phyloP scores from a whole-genome alignment of 2,329 filamentous ascomycete species.

The Fulvia fulva region DNA sequence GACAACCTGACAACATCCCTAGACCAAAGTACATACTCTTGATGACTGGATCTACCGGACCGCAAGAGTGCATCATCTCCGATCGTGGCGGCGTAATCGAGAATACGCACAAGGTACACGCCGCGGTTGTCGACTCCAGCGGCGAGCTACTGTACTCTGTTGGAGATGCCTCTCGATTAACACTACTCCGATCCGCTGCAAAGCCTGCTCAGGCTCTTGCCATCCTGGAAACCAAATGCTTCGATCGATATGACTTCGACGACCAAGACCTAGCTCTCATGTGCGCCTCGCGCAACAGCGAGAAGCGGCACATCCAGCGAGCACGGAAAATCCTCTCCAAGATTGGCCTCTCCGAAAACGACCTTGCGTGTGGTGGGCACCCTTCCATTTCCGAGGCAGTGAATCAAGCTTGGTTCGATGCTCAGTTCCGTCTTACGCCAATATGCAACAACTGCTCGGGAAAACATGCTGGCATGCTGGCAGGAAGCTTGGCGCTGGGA shows the following conservation, averaged over 20 bases:
- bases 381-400: slow-evolving; percentile 11
- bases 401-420: slow-evolving; percentile 2
- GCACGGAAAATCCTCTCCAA: slow-evolving; percentile 39
- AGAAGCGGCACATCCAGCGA: slow-evolving; percentile 40
- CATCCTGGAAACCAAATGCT: slow-evolving; percentile 41
- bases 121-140: slow-evolving; percentile 29
- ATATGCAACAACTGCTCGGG: slow-evolving; percentile 9
- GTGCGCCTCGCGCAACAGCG: slow-evolving; percentile 48
- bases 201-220: slow-evolving; percentile 47
- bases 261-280: slow-evolving; percentile 45
- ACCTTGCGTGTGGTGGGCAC: slow-evolving; percentile 46
- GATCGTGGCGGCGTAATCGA: not conserved
- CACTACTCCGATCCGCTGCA: slow-evolving; percentile 44
- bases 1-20: not conserved
- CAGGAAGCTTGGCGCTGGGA: not conserved
- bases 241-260: slow-evolving; percentile 37
- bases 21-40: not conserved
- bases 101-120: slow-evolving; percentile 40
- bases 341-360: slow-evolving; percentile 31
- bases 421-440: not conserved
- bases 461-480: slow-evolving; percentile 9
- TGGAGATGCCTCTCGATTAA: slow-evolving; percentile 42
- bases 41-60: not conserved
- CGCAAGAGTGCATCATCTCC: slow-evolving; percentile 1
- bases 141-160: slow-evolving; percentile 40